Evolutionary conservation across 768 basidiomycete genomes (phyloP).

Genomic region (Neoboletus magnificus): DNA sequence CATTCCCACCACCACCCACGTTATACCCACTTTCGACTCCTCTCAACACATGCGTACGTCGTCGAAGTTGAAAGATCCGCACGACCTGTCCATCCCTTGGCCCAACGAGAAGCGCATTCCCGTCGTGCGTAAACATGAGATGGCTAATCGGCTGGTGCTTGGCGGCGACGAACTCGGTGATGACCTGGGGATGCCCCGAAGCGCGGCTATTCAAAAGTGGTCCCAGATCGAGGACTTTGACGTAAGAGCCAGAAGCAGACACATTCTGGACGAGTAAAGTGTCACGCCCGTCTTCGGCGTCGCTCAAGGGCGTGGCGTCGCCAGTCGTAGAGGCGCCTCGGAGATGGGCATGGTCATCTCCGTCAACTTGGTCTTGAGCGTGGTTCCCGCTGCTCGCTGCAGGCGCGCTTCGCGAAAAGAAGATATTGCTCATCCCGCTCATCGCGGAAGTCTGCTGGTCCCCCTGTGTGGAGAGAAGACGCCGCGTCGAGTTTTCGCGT

Average conservation of each 20-base stretch:
- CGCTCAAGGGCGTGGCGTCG: slow-evolving; percentile 10
- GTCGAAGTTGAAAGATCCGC: slow-evolving; percentile 45
- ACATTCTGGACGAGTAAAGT: slow-evolving; percentile 1
- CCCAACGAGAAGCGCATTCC: slow-evolving; percentile 47
- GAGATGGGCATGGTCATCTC: slow-evolving; percentile 8
- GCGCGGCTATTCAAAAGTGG: slow-evolving; percentile 27
- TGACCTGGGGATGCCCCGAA: slow-evolving; percentile 27
- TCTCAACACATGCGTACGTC: slow-evolving; percentile 20
- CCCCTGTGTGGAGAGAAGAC: slow-evolving; percentile 22
- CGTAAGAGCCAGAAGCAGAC: slow-evolving; percentile 38
- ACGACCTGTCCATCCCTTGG: slow-evolving; percentile 54
- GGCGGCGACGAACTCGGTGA: slow-evolving; percentile 50
- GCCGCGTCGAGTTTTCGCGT: slow-evolving; percentile 2
- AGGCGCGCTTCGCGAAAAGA: slow-evolving; percentile 66
- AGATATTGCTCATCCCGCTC: slow-evolving; percentile 33
- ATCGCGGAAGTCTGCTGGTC: slow-evolving; percentile 23
- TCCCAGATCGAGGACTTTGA: slow-evolving; percentile 56
- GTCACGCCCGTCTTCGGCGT: slow-evolving; percentile 11
- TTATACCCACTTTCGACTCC: neutral
- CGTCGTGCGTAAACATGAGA: slow-evolving; percentile 52
- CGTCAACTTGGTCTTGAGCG: slow-evolving; percentile 5
- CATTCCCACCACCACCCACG: neutral
- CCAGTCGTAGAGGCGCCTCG: slow-evolving; percentile 12
- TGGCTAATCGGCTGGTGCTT: slow-evolving; percentile 45
- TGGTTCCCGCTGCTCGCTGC: slow-evolving; percentile 31